phyloP scores from a whole-genome alignment of 2,329 filamentous ascomycete species.

The Hypoxylon sp. region DNA sequence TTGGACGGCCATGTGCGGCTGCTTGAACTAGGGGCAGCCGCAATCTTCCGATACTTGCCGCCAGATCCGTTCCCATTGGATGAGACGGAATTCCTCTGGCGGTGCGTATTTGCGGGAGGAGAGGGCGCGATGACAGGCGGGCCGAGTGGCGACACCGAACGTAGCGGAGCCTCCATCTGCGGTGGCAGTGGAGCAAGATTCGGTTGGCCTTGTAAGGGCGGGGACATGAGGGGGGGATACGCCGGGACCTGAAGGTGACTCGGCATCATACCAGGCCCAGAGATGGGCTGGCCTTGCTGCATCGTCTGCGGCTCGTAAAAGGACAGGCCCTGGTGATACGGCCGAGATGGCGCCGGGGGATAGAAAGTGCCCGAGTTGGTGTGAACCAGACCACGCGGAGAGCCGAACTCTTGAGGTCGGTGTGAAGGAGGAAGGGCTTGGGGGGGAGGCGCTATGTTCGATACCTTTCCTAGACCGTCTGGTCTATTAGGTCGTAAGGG shows the following conservation, averaged over 20 bases:
- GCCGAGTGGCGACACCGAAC: slow-evolving; percentile 47
- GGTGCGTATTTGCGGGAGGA: slow-evolving; percentile 48
- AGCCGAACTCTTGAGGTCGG: slow-evolving; percentile 47
- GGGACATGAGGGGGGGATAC: slow-evolving; percentile 48
- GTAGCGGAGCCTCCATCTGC: slow-evolving; percentile 42
- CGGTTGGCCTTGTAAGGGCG: slow-evolving; percentile 44
- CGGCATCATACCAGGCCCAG: slow-evolving; percentile 39
- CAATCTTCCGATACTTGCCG: slow-evolving; percentile 68
- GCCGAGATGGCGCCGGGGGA: slow-evolving; percentile 52
- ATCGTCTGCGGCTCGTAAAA: slow-evolving; percentile 50
- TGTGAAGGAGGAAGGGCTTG: slow-evolving; percentile 33
- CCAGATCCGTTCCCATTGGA: slow-evolving; percentile 49
- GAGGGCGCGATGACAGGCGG: slow-evolving; percentile 46
- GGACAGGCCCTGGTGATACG: slow-evolving; percentile 55
- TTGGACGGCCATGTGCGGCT: slow-evolving; percentile 63
- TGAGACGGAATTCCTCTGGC: slow-evolving; percentile 52
- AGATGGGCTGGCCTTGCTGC: slow-evolving; percentile 42
- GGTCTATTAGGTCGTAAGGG: slow-evolving; percentile 52
- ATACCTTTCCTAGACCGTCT: slow-evolving; percentile 40
- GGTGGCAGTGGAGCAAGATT: slow-evolving; percentile 47
- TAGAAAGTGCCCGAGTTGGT: slow-evolving; percentile 55
- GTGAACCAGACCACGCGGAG: slow-evolving; percentile 48
- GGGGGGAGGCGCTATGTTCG: slow-evolving; percentile 44
- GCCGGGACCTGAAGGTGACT: slow-evolving; percentile 40
- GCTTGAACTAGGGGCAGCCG: slow-evolving; percentile 67